These are phyloP conservation scores for Annulohypoxylon stygium DNA, from an alignment of 495 filamentous ascomycete genomes.

Conservation along the genomic window DNA sequence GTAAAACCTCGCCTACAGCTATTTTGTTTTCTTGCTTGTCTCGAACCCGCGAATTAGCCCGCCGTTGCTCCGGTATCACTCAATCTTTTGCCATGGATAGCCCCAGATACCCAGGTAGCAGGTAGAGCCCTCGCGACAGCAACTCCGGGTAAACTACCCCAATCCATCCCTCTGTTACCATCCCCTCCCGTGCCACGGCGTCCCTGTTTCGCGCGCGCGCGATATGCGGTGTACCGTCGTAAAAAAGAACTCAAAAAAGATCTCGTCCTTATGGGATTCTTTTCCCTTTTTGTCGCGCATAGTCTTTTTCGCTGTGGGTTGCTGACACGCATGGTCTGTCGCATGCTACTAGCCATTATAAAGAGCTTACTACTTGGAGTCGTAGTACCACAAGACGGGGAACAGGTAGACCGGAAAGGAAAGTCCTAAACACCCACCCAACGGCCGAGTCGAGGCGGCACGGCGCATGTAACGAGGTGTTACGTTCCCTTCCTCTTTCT, in stretches of 20 bases:
- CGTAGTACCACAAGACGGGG: constrained; percentile 18
- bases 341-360: not conserved
- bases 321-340: constrained; percentile 34
- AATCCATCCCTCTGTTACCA: not conserved
- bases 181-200: constrained; percentile 2
- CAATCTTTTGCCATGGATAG: not conserved
- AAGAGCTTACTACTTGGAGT: constrained; percentile 26
- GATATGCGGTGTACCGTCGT: constrained; percentile 12
- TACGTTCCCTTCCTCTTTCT: constrained; percentile 36
- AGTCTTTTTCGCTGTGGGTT: not conserved
- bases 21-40: not conserved
- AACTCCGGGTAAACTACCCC: constrained; percentile 14
- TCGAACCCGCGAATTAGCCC: not conserved
- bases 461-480: constrained; percentile 37
- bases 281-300: not conserved
- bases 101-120: not conserved
- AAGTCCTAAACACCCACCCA: constrained; percentile 25
- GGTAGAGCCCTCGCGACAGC: not conserved
- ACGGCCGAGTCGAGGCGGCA: constrained; percentile 26
- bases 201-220: not conserved
- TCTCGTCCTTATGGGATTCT: not conserved
- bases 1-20: not conserved
- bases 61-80: constrained; percentile 1
- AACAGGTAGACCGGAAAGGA: constrained; percentile 26
- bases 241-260: constrained; percentile 1